Evolutionary conservation across 345 rosid species (phyloP).

Genomic region (Populus alba): DNA sequence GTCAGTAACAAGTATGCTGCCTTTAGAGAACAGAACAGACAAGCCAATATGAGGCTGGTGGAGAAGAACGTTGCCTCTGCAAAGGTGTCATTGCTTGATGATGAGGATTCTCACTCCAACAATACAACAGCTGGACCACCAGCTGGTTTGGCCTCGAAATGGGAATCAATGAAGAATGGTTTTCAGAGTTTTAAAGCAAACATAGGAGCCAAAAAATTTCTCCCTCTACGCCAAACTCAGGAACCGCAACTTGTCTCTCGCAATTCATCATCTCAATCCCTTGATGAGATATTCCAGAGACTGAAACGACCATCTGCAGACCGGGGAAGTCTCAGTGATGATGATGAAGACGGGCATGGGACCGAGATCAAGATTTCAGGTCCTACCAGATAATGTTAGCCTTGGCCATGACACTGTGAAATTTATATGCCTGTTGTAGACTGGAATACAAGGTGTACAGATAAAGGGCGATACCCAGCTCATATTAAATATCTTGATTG

Average conservation of each 20-base stretch:
- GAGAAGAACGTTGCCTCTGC: conserved; percentile 66
- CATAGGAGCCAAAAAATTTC: conserved; percentile 61
- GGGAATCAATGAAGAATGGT: conserved; percentile 84
- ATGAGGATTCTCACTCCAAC: conserved; percentile 31
- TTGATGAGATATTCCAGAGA: conserved; percentile 88
- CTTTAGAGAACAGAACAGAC: conserved; percentile 69
- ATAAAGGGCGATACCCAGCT: background rate
- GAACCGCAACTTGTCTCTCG: conserved; percentile 39
- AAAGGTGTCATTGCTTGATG: conserved; percentile 74
- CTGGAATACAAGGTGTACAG: conserved; percentile 29
- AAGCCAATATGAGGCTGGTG: conserved; percentile 41
- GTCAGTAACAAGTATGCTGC: conserved; percentile 84
- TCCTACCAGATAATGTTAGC: conserved; percentile 24
- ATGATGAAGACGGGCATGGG: conserved; percentile 28
- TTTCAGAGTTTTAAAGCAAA: conserved; percentile 85
- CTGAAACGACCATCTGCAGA: conserved; percentile 63
- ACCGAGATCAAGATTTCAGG: conserved; percentile 19
- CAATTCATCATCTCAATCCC: conserved; percentile 52
- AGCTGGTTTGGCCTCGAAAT: conserved; percentile 58
- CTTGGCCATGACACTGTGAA: conserved; percentile 1
- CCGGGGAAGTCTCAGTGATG: conserved; percentile 34
- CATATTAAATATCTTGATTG: background rate
- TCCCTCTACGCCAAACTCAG: conserved; percentile 56
- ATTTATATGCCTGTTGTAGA: conserved; percentile 2
- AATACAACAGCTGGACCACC: conserved; percentile 39